Conservation (phyloP, 179 eudicot genomes). For the Heliamphora ciliata region DNA sequence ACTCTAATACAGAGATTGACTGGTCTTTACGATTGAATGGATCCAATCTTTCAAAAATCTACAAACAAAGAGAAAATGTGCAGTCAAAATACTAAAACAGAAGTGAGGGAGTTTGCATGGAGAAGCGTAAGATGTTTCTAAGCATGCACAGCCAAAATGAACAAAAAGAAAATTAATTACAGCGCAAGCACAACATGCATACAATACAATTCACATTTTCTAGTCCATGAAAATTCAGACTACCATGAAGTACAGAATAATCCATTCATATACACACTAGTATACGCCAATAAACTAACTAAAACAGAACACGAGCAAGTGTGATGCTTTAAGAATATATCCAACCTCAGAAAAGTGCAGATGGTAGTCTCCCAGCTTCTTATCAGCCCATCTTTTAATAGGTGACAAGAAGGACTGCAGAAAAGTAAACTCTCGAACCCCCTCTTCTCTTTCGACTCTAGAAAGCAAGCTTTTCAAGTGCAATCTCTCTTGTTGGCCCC, state of each 20-base stretch:
- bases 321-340: slow-evolving; percentile 20
- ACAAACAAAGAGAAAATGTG: background rate
- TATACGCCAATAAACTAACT: slow-evolving; percentile 6
- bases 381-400: slow-evolving; percentile 87
- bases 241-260: slow-evolving; percentile 4
- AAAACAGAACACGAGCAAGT: slow-evolving; percentile 6
- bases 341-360: slow-evolving; percentile 77
- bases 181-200: background rate
- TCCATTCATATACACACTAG: slow-evolving; percentile 4
- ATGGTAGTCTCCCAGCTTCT: slow-evolving; percentile 87
- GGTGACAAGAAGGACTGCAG: slow-evolving; percentile 83
- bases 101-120: background rate
- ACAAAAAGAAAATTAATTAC: background rate
- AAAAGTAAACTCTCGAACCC: slow-evolving; percentile 58
- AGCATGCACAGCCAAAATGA: slow-evolving; percentile 1
- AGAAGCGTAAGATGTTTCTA: slow-evolving; percentile 2
- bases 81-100: background rate
- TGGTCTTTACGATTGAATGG: background rate
- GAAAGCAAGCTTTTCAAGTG: slow-evolving; percentile 81
- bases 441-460: slow-evolving; percentile 54
- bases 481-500: slow-evolving; percentile 91
- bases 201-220: slow-evolving; percentile 2
- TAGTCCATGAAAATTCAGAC: background rate
- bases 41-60: background rate
- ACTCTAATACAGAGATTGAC: background rate